Evolutionary conservation across 352 stramenopile species (phyloP), one percentile per base, ranked within the genome.

Genomic region (Phytopythium oedochilum): DNA sequence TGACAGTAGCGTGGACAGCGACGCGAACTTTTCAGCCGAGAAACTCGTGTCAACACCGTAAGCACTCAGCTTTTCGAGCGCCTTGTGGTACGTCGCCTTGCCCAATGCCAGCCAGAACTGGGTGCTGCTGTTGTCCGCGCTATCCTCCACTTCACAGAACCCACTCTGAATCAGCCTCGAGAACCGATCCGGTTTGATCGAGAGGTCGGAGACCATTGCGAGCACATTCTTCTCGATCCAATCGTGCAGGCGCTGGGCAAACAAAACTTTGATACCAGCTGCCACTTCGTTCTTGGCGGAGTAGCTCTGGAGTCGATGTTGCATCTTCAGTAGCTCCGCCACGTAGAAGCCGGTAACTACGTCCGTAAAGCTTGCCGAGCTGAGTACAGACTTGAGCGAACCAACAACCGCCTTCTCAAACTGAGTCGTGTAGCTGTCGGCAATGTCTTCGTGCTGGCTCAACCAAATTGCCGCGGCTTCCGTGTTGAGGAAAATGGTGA

Each of bases 391-490:
- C 18, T 55, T 58, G 3, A 92, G 53, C 8, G 70, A 77, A 5
- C 72, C 60, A 36, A 71, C 70, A 32, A 83, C 63, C 14, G 72
- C 45, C 46, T 86, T 89, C 42, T 92, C 75, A 46, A 89, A 94
- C 46, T 88, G 74, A 5, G 61, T 66, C 0, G 83, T 76, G 53
- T 90, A 92, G 42, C 75, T 68, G 9, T 42, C 18, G 14, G 59
- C 39, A 20, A 71, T 51, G 11, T 36, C 3, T 39, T 68, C 61
- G 59, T 66, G 26, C 22, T 59, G 46, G 26, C 47, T 54, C 8
- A 84, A 55, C 46, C 70, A 83, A 14, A 51, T 52, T 2, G 47
- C 47, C 47, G 71, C 86, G 22, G 31, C 53, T 12, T 67, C 59
- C 10, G 70, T 53, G 28, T 68, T 73, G 39, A 91, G 55, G 31